phyloP scores from a whole-genome alignment of 129 eudicot genomes.

The Arctium lappa region DNA sequence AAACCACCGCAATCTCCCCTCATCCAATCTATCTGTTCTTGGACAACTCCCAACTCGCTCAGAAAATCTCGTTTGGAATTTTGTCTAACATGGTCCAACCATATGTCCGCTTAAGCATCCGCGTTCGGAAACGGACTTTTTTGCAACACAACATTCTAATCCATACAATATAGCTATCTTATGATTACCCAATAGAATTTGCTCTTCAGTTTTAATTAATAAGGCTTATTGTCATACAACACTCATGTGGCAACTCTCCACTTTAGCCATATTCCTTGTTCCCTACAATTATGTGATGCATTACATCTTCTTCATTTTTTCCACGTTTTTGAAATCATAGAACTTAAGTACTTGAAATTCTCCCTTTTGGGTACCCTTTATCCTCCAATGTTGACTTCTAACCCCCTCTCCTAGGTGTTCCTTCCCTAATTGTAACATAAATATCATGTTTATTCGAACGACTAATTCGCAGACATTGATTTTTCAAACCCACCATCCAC shows the following conservation, averaged over 20 bases:
- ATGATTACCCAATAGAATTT: not conserved
- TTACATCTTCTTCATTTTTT: not conserved
- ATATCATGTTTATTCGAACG: not conserved
- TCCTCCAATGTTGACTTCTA: not conserved
- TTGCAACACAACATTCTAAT: not conserved
- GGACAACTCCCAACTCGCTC: no score
- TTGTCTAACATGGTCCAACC: no score
- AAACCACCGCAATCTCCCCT: no score
- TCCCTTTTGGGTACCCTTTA: not conserved
- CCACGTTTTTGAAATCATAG: not conserved
- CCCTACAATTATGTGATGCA: not conserved
- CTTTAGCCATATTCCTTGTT: not conserved
- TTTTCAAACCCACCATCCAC: not conserved
- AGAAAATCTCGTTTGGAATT: no score
- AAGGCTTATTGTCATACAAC: not conserved
- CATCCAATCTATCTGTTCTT: no score
- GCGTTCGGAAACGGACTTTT: not conserved
- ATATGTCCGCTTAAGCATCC: no score
- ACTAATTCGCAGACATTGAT: not conserved
- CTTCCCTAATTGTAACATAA: not conserved
- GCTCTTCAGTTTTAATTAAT: no score
- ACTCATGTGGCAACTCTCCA: not conserved
- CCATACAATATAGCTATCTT: not conserved
- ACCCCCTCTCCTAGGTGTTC: not conserved
- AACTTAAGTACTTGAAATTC: not conserved